Evolutionary conservation across 108 stramenopile species (phyloP), one percentile per base, ranked within the genome.

Genomic region (Cylindrotheca fusiformis): DNA sequence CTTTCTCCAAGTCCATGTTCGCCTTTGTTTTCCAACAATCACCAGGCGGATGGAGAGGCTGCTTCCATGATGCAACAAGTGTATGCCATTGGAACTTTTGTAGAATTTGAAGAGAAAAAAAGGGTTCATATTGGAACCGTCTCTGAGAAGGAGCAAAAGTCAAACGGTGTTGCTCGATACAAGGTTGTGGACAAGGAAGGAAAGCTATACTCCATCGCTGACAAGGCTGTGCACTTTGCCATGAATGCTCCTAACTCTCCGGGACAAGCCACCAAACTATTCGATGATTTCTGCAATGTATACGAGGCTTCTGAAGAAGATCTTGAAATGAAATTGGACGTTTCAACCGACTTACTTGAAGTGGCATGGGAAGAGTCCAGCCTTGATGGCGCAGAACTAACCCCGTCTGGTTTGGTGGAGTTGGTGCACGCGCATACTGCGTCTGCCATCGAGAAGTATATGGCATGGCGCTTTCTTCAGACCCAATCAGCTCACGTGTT

Each of bases 291-390:
- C 59, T 47, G 41, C 30, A 51, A 44, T 25, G 78, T 72, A 0
- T 75, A 75, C 20, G 58, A 83, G 17, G 67, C 58, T 33, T 71
- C 76, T 18, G 60, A 74, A 30, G 22, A 63, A 29, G 67, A 60
- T 17, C 41, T 83, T 8, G 74, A 67, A 52, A 55, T 67, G 2
- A 26, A 64, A 28, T 57, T 83, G 22, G 82, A 79, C 44, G 65
- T 83, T 2, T 60, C 69, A 10, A 63, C 78, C 10, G 82, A 83
- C 24, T 51, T 83, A 3, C 46, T 83, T 20, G 65, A 79, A 51
- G 72, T 83, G 70, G 82, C 82, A 14, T 83, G 82, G 82, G 78
- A 83, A 61, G 82, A 82, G 36, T 71, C 77, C 4, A 26, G 48
- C 12, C 73, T 65, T 49, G 74, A 78, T 20, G 70, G 53, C 30